Base-by-base conservation (phyloP, 2,329 filamentous ascomycete species). In the Penicillium fuscoglaucum region DNA sequence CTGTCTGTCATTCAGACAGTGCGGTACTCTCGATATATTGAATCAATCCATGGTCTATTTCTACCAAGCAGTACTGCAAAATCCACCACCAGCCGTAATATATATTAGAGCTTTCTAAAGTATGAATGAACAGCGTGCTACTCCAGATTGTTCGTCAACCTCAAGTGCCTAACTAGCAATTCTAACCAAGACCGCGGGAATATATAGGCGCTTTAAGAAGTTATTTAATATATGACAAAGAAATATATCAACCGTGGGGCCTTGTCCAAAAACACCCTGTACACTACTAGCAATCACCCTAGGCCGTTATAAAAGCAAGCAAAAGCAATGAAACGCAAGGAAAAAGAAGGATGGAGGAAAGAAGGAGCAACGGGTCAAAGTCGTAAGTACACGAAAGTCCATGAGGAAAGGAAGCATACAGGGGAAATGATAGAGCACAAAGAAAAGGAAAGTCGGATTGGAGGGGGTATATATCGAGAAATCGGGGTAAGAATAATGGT, bases 391-490 rank as follows among this genome's bases (percentile, higher is more conserved):
- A 65, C 45, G 56, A 57, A 48, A 64, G 33, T 47, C 60, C 58
- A 57, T 49, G 45, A 55, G 47, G 55, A 55, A 43, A 57, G 43
- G 53, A 58, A 49, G 52, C 55, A 62, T 59, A 61, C 52, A 61
- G 52, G 15, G 37, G 50, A 62, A 48, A 53, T 40, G 54, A 52
- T 52, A 60, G 35, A 43, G 48, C 21, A 45, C 44, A 49, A 37
- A 55, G 41, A 44, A 46, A 61, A 52, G n/a, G 52, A 35, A 47
- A 52, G n/a, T 63, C 51, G 60, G 61, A 65, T 64, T 48, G 50
- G 43, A 54, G 44, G 50, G 64, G 65, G 65, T 66, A 66, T 67
- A 66, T 65, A 62, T 52, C 56, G 59, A 55, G 41, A 59, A 57
- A 61, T 48, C 43, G 46, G 46, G 41, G 24, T 48, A 41, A 37